phyloP scores from a whole-genome alignment of 805 yeast genomes.

The Wickerhamiella cacticola region DNA sequence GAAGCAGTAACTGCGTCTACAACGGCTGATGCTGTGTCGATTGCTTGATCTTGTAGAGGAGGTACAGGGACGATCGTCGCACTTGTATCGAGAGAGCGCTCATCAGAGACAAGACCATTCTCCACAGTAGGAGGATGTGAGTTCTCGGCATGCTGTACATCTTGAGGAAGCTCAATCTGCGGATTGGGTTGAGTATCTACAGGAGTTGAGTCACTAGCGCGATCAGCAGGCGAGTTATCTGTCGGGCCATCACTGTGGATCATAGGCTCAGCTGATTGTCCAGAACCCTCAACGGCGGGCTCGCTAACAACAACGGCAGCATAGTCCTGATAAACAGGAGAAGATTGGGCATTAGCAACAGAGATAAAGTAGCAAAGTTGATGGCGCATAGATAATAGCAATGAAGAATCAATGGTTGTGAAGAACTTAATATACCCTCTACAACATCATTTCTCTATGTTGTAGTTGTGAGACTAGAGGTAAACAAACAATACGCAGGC shows the following conservation, averaged over 20 bases:
- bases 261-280: not conserved
- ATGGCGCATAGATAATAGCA: slow-evolving; percentile 6
- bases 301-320: not conserved
- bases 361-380: not conserved
- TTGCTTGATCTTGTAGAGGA: too few relatives aligned
- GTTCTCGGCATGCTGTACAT: not conserved
- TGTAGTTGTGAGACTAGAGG: too few relatives aligned
- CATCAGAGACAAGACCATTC: too few relatives aligned
- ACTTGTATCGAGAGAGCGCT: too few relatives aligned
- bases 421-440: not conserved
- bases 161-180: not conserved
- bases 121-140: not conserved
- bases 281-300: not conserved
- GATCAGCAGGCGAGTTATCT: not conserved
- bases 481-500: too few relatives aligned
- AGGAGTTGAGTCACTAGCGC: not conserved
- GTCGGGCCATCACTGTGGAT: not conserved
- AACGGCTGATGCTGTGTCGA: too few relatives aligned
- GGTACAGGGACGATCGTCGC: too few relatives aligned
- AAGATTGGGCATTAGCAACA: not conserved
- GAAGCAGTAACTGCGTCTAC: too few relatives aligned
- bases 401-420: not conserved
- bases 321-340: slow-evolving; percentile 1
- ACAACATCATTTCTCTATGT: not conserved
- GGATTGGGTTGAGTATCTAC: too few relatives aligned